Evolutionary conservation across 768 basidiomycete species (phyloP).

Genomic region (Russula sp.): DNA sequence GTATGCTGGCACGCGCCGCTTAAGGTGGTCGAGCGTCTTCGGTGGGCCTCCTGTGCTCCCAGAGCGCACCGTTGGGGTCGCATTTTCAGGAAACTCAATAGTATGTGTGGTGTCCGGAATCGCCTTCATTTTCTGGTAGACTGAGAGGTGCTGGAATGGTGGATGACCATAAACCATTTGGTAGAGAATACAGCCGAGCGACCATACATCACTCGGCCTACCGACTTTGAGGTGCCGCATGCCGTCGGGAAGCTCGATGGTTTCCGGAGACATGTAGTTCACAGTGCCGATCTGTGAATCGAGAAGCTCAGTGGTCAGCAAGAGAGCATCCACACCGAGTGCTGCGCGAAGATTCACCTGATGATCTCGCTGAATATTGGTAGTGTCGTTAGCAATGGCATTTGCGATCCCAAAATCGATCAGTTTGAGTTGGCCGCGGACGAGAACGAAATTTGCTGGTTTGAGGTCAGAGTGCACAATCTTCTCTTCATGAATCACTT

Average conservation of each 20-base stretch:
- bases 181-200: slow-evolving; percentile 93
- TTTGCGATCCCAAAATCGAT: slow-evolving; percentile 99
- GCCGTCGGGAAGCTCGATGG: slow-evolving; percentile 81
- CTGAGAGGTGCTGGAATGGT: slow-evolving; percentile 80
- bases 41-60: slow-evolving; percentile 33
- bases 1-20: slow-evolving; percentile 58
- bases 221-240: slow-evolving; percentile 91
- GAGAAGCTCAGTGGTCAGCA: not conserved
- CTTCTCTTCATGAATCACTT: slow-evolving; percentile 96
- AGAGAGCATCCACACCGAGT: not conserved
- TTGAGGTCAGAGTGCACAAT: slow-evolving; percentile 98
- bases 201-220: slow-evolving; percentile 95
- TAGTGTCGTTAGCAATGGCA: slow-evolving; percentile 97
- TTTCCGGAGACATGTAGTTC: slow-evolving; percentile 99
- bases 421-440: slow-evolving; percentile 89
- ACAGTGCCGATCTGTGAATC: slow-evolving; percentile 80
- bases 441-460: slow-evolving; percentile 96
- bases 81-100: slow-evolving; percentile 77
- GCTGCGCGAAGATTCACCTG: slow-evolving; percentile 47
- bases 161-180: slow-evolving; percentile 97
- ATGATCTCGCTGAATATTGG: slow-evolving; percentile 94
- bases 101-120: slow-evolving; percentile 73
- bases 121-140: slow-evolving; percentile 87
- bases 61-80: slow-evolving; percentile 40
- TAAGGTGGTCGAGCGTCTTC: slow-evolving; percentile 61